Base-by-base conservation (phyloP, 768 basidiomycete species). In the Agrocybe praecox region DNA sequence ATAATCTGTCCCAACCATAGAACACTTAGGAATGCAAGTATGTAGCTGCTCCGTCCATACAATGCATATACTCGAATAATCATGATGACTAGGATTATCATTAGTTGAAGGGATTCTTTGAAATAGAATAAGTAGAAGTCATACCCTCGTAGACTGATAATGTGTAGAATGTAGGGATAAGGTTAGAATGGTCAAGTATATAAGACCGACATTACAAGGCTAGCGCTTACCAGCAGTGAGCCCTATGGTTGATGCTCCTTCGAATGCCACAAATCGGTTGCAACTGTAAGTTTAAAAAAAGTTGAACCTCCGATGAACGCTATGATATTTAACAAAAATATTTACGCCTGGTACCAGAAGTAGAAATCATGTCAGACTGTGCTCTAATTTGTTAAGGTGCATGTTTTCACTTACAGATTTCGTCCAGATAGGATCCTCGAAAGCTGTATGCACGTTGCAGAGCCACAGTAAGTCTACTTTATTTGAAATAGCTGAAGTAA, bases 191-290 rank as follows among this genome's bases (percentile, higher is more conserved):
- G n/a, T n/a, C n/a, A n/a, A n/a, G n/a, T n/a, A n/a, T n/a, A n/a
- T n/a, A n/a, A n/a, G n/a, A n/a, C n/a, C n/a, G n/a, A 8, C 33
- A 34, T 34, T 7, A 34, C 8, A 45, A 45, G 21, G 8, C 44
- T n/a, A n/a, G n/a, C n/a, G 47, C 65, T 48, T 53, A 68, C 71
- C 56, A 6, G 69, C 65, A 12, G 70, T 54, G 17, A 72, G 24
- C 10, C 55, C 67, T 15, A 66, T 63, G 21, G 68, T 69, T 1
- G 66, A 57, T 21, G 63, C 61, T 2, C 71, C 71, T 43, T 72
- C 71, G 42, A 72, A 72, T 21, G 62, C 46, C 1, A 67, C 71
- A 33, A 68, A 70, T 11, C 56, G 55, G 24, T 55, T 29, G 55
- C 71, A 72, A 18, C 69, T 68, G 48, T 29, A 49, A 22, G 12